Evolutionary conservation across 257 asterid genomes (phyloP).

Genomic region (Asclepias syriaca): DNA sequence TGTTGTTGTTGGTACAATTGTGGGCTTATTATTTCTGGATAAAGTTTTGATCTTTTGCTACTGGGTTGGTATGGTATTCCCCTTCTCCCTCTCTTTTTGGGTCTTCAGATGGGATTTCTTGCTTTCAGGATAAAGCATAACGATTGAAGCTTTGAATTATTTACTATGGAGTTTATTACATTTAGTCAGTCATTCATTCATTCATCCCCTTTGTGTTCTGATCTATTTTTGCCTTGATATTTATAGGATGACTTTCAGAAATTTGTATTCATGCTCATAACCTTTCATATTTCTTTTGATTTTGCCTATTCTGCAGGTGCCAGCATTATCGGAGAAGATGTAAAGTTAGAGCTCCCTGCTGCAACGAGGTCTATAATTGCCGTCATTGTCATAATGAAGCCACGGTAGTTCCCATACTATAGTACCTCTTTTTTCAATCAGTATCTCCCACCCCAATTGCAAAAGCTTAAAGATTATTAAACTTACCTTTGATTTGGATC

Average conservation of each 20-base stretch:
- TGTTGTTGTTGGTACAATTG: not conserved
- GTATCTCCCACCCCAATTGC: not conserved
- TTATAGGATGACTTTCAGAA: not conserved
- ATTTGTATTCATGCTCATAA: not conserved
- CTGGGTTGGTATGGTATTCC: not conserved
- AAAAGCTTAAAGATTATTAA: not conserved
- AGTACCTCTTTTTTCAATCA: not conserved
- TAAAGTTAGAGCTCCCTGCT: slow-evolving; percentile 41
- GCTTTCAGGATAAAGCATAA: slow-evolving; percentile 11
- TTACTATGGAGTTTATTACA: not conserved
- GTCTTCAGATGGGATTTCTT: not conserved
- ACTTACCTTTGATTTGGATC: slow-evolving; percentile 7
- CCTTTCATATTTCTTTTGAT: not conserved
- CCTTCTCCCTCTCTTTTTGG: not conserved
- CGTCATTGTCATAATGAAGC: slow-evolving; percentile 50
- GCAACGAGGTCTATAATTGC: slow-evolving; percentile 42
- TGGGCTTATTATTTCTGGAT: not conserved
- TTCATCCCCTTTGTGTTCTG: not conserved
- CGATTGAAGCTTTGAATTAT: slow-evolving; percentile 15
- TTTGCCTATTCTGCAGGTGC: slow-evolving; percentile 23
- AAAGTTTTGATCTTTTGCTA: slow-evolving; percentile 18
- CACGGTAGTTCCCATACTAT: slow-evolving; percentile 14
- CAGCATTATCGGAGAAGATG: slow-evolving; percentile 51
- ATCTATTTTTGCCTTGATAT: slow-evolving; percentile 3
- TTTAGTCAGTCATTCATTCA: not conserved